phyloP scores from a whole-genome alignment of 2,329 filamentous ascomycete genomes.

The Mollisiaceae sp. region DNA sequence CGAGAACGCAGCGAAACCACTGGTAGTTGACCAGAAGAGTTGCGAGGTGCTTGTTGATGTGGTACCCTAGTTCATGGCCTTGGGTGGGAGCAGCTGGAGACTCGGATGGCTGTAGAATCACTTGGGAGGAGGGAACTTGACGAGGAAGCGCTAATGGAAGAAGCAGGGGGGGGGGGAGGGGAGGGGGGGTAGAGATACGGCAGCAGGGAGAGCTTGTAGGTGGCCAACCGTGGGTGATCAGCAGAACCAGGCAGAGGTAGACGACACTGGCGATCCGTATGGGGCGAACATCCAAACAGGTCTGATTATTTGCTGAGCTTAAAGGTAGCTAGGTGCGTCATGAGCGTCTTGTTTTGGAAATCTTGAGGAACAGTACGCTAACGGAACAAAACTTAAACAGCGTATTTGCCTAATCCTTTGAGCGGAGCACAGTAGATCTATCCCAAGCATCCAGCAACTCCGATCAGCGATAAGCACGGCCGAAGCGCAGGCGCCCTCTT shows the following conservation, averaged over 20 bases:
- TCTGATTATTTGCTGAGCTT: constrained; percentile 29
- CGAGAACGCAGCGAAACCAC: constrained; percentile 29
- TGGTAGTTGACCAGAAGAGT: constrained; percentile 15
- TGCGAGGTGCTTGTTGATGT: constrained; percentile 14
- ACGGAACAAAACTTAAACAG: constrained; percentile 28
- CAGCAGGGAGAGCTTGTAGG: constrained; percentile 23
- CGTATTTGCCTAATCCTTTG: constrained; percentile 27
- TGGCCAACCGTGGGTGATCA: constrained; percentile 27
- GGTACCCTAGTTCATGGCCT: constrained; percentile 12
- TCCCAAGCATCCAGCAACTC: constrained; percentile 28
- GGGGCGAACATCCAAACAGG: constrained; percentile 30
- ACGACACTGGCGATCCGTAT: constrained; percentile 28
- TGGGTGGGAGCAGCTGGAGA: constrained; percentile 27
- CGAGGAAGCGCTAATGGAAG: constrained; percentile 18
- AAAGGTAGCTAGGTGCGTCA: constrained; percentile 30
- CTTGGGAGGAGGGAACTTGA: constrained; percentile 3
- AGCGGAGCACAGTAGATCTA: constrained; percentile 29
- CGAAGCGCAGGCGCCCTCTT: too few relatives aligned
- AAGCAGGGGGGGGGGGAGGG: constrained; percentile 18
- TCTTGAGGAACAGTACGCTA: constrained; percentile 29
- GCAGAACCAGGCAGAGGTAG: constrained; percentile 21
- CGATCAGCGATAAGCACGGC: constrained; percentile 24
- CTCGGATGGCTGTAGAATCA: constrained; percentile 6
- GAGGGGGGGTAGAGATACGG: constrained; percentile 20
- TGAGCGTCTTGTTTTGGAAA: constrained; percentile 25